Conservation (phyloP, 805 yeast genomes). For the Huiozyma sinensis region DNA sequence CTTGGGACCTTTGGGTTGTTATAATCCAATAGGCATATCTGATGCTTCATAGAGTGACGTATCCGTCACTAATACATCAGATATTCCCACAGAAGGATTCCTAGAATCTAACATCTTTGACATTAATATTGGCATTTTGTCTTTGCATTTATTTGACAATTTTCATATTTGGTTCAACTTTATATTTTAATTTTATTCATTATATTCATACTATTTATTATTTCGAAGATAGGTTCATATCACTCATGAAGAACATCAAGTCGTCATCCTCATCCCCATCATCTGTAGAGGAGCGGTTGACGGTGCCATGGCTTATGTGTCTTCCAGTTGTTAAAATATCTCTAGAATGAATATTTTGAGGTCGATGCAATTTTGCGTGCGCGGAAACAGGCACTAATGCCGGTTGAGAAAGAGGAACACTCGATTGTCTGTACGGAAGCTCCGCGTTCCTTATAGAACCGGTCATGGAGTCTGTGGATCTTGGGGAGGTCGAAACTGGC, state of each 20-base stretch:
- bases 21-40: too few relatives aligned
- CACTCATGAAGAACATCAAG: slow-evolving; percentile 61
- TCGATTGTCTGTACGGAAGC: slow-evolving; percentile 18
- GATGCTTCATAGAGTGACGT: too few relatives aligned
- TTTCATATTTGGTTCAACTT: too few relatives aligned
- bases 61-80: too few relatives aligned
- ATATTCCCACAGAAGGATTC: too few relatives aligned
- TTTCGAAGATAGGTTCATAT: slow-evolving; percentile 40
- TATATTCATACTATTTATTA: too few relatives aligned
- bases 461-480: slow-evolving; percentile 21
- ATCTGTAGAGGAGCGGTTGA: slow-evolving; percentile 12
- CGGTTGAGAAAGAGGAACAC: slow-evolving; percentile 23
- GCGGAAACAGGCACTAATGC: slow-evolving; percentile 25
- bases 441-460: slow-evolving; percentile 17
- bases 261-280: slow-evolving; percentile 52
- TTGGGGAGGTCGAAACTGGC: slow-evolving; percentile 16
- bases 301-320: neutral
- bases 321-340: slow-evolving; percentile 9
- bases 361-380: slow-evolving; percentile 26
- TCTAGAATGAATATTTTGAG: slow-evolving; percentile 11
- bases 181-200: too few relatives aligned
- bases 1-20: too few relatives aligned
- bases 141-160: too few relatives aligned
- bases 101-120: too few relatives aligned
- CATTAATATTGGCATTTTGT: too few relatives aligned